Evolutionary conservation across 345 rosid species (phyloP).

Genomic region (Crucihimalaya himalaica): DNA sequence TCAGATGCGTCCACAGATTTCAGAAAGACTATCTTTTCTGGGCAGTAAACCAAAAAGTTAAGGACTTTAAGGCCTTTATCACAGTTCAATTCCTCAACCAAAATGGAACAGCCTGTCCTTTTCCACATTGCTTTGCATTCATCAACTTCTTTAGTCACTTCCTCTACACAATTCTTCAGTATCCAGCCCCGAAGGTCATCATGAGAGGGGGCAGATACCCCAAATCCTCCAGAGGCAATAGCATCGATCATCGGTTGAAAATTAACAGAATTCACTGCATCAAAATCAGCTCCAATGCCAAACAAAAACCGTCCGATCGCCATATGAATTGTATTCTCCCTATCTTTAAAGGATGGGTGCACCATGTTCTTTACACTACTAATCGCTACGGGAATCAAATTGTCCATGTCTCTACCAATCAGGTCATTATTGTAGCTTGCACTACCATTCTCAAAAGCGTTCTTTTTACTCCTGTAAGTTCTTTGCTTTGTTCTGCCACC

Average conservation of each 20-base stretch:
- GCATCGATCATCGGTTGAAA: constrained; percentile 73
- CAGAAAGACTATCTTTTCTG: constrained; percentile 62
- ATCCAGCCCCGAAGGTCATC: constrained; percentile 73
- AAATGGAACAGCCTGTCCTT: constrained; percentile 71
- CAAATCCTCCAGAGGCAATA: constrained; percentile 57
- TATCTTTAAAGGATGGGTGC: constrained; percentile 34
- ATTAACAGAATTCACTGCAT: constrained; percentile 66
- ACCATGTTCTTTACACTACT: constrained; percentile 39
- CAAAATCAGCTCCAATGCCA: constrained; percentile 78
- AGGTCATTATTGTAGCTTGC: constrained; percentile 24
- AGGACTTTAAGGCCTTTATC: constrained; percentile 55
- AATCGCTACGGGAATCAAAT: constrained; percentile 36
- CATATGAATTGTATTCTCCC: constrained; percentile 48
- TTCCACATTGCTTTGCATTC: constrained; percentile 53
- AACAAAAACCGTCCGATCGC: constrained; percentile 68
- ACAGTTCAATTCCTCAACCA: constrained; percentile 66
- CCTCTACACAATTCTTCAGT: constrained; percentile 69
- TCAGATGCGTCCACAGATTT: constrained; percentile 70
- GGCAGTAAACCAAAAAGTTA: constrained; percentile 59
- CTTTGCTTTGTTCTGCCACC: constrained; percentile 33
- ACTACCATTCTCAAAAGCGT: constrained; percentile 50
- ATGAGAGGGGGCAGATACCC: constrained; percentile 47
- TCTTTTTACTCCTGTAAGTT: constrained; percentile 42
- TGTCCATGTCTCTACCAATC: constrained; percentile 36
- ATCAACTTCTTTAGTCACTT: constrained; percentile 56